Evolutionary conservation across 805 yeast species (phyloP).

Genomic region (Candida tallmaniae): DNA sequence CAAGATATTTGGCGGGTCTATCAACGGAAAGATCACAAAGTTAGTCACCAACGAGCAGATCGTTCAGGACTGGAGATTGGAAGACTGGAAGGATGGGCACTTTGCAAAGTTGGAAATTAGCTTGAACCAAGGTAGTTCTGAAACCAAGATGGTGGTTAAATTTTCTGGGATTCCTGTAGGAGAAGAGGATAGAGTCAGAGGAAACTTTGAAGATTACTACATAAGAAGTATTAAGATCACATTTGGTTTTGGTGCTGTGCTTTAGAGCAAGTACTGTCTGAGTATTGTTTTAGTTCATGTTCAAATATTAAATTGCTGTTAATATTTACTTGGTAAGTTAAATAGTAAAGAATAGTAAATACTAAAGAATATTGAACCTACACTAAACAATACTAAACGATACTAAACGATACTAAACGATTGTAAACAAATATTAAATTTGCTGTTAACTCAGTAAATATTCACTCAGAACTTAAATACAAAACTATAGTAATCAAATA

Average conservation of each 20-base stretch:
- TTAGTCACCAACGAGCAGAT: slow-evolving; percentile 57
- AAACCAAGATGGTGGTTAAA: slow-evolving; percentile 71
- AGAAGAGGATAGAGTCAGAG: slow-evolving; percentile 82
- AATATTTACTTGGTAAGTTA: no score
- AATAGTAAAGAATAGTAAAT: no score
- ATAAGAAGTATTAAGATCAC: slow-evolving; percentile 84
- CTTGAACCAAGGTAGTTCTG: slow-evolving; percentile 76
- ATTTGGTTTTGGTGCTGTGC: slow-evolving; percentile 93
- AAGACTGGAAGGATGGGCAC: slow-evolving; percentile 85
- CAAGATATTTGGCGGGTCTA: slow-evolving; percentile 82
- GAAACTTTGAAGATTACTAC: slow-evolving; percentile 85
- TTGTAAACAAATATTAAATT: no score
- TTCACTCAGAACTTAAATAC: no score
- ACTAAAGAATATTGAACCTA: no score
- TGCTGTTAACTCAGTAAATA: no score
- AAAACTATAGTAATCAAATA: no score
- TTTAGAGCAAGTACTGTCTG: no score
- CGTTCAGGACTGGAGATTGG: slow-evolving; percentile 79
- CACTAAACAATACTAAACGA: no score
- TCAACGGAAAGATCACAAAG: slow-evolving; percentile 63
- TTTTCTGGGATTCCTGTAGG: slow-evolving; percentile 94
- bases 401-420: no score
- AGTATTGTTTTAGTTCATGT: no score
- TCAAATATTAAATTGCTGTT: no score
- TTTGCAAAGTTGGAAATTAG: slow-evolving; percentile 63